Evolutionary conservation across 2,329 filamentous ascomycete species (phyloP).

Genomic region (Daldinia sp.): DNA sequence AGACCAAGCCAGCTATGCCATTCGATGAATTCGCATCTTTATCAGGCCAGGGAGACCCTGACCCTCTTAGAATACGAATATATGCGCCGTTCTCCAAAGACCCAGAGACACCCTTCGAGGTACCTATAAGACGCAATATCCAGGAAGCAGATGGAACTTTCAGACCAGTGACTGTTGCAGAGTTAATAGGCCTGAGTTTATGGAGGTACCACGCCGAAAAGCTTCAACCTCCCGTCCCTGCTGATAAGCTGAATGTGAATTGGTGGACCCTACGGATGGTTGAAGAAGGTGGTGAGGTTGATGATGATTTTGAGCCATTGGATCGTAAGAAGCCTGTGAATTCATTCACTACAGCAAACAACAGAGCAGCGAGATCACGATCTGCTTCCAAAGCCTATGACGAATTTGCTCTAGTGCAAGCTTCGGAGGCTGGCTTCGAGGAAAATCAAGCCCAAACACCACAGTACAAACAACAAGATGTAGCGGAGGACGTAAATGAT

Average conservation of each 20-base stretch:
- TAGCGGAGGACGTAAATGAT: constrained; percentile 53
- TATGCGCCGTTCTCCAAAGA: constrained; percentile 78
- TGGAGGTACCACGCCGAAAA: constrained; percentile 85
- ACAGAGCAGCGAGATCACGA: constrained; percentile 70
- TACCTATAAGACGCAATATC: constrained; percentile 76
- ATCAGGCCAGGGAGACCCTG: constrained; percentile 82
- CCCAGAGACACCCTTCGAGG: constrained; percentile 74
- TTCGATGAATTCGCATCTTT: constrained; percentile 82
- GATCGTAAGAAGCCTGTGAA: constrained; percentile 79
- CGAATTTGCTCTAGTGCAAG: constrained; percentile 83
- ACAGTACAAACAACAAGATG: constrained; percentile 70
- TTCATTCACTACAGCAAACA: constrained; percentile 85
- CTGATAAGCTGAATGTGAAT: constrained; percentile 80
- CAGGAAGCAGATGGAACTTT: constrained; percentile 74
- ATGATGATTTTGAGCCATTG: constrained; percentile 85
- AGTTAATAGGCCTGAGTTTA: constrained; percentile 83
- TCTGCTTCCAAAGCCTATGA: constrained; percentile 83
- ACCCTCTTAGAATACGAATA: constrained; percentile 80
- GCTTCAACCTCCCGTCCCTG: constrained; percentile 72
- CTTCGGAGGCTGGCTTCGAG: constrained; percentile 73
- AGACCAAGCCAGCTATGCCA: constrained; percentile 75
- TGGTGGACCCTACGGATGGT: constrained; percentile 88
- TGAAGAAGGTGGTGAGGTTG: constrained; percentile 84
- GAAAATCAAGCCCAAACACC: constrained; percentile 78
- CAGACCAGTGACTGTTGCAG: constrained; percentile 76